Percentiles rank a stretch among this genome's conserved stretches.
Conservation (phyloP, 2,329 filamentous ascomycete species). For the Mycocentrospora acerina region DNA sequence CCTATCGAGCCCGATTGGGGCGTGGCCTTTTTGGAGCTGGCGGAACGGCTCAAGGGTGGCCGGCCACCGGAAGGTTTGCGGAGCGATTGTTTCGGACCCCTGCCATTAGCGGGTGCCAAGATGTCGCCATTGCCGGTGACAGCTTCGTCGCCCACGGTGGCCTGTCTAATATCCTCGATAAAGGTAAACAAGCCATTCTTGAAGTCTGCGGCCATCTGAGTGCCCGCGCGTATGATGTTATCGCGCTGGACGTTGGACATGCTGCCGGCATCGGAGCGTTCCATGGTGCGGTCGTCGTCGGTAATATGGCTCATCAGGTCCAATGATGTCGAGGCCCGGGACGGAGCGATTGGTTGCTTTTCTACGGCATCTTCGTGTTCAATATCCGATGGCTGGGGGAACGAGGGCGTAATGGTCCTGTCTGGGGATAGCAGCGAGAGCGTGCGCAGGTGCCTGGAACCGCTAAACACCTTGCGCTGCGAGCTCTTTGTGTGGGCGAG, state of each 20-base stretch:
- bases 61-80: constrained; percentile 34
- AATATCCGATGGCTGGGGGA: constrained; percentile 42
- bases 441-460: constrained; percentile 62
- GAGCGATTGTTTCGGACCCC: constrained; percentile 26
- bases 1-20: constrained; percentile 39
- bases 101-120: constrained; percentile 31
- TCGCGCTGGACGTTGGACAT: constrained; percentile 39
- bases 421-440: constrained; percentile 79
- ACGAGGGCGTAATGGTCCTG: constrained; percentile 39
- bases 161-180: constrained; percentile 91
- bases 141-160: constrained; percentile 91
- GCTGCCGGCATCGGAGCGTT: constrained; percentile 34
- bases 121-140: constrained; percentile 47
- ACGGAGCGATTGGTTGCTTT: constrained; percentile 13
- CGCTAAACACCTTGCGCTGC: constrained; percentile 62
- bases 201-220: constrained; percentile 86
- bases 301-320: constrained; percentile 32
- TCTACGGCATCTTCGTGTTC: constrained; percentile 23
- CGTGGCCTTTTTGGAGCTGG: constrained; percentile 35
- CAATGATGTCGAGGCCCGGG: constrained; percentile 34
- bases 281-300: constrained; percentile 21
- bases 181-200: constrained; percentile 91
- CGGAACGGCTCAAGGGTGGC: constrained; percentile 31
- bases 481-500: constrained; percentile 54
- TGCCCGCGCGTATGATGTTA: constrained; percentile 49